Evolutionary conservation across 148 eudicot species (phyloP).

Genomic region (Diospyros kaki): DNA sequence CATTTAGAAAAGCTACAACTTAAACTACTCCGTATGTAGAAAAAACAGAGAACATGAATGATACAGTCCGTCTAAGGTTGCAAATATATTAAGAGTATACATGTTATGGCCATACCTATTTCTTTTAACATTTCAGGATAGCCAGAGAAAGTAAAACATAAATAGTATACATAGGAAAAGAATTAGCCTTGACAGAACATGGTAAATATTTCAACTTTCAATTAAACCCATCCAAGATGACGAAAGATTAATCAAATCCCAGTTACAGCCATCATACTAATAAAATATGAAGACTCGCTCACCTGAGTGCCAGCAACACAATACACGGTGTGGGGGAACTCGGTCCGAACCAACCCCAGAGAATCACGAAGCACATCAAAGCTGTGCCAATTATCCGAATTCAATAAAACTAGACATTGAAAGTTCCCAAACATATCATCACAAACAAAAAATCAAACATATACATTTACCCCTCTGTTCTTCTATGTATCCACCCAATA

Average conservation of each 20-base stretch:
- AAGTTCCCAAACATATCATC: neutral
- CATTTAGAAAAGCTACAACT: neutral
- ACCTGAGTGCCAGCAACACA: conserved; percentile 94
- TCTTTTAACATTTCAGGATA: neutral
- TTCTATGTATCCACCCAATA: too few species aligned
- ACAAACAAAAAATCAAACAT: neutral
- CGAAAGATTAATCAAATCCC: neutral
- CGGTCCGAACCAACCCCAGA: conserved; percentile 76
- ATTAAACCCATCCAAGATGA: neutral
- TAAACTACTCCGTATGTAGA: neutral
- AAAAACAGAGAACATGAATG: neutral
- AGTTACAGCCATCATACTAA: neutral
- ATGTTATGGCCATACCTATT: neutral
- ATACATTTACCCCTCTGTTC: neutral
- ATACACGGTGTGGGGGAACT: conserved; percentile 83
- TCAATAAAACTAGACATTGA: neutral
- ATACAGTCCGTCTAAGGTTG: neutral
- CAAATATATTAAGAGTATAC: neutral
- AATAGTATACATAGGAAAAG: neutral
- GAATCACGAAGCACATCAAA: conserved; percentile 82
- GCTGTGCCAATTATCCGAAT: conserved; percentile 35
- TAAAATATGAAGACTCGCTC: conserved; percentile 3
- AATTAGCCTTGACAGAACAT: too few species aligned
- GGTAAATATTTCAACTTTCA: neutral
- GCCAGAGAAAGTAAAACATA: too few species aligned